Evolutionary conservation across 305 asterid genomes (phyloP).

Genomic region (Fraxinus greggii): DNA sequence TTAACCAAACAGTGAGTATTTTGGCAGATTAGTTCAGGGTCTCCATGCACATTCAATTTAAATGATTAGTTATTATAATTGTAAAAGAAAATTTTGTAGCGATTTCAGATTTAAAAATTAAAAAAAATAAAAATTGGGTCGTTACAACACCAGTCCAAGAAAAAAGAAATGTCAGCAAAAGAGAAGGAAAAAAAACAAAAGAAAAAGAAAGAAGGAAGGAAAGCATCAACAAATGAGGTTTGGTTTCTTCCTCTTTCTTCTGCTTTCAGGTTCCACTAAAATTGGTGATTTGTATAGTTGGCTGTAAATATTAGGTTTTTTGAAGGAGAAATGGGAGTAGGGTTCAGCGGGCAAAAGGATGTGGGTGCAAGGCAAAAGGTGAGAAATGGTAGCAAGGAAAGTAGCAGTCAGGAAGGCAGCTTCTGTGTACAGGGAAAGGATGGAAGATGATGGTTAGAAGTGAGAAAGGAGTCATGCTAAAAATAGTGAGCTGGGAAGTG

Average conservation of each 20-base stretch:
- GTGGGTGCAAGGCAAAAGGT: neutral
- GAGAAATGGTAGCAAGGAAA: neutral
- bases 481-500: neutral
- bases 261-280: neutral
- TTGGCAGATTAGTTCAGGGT: no score
- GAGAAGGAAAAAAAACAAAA: neutral
- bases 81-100: no score
- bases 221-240: neutral
- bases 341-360: neutral
- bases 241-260: neutral
- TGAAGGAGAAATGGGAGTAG: neutral
- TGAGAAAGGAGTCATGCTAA: neutral
- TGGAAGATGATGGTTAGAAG: constrained; percentile 4
- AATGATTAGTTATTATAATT: no score
- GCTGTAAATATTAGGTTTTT: neutral
- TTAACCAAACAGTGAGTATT: no score
- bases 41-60: no score
- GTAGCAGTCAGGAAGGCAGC: neutral
- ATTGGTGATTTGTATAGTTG: neutral
- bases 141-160: no score
- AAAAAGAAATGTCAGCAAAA: neutral
- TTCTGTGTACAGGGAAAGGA: neutral
- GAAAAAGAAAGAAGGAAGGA: neutral
- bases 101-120: no score
- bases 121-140: no score